Percentiles rank a stretch among this genome's conserved stretches.
These are phyloP conservation scores for Aspergillus bombycis DNA, from an alignment of 2,329 filamentous ascomycete genomes.

Conservation along the genomic window DNA sequence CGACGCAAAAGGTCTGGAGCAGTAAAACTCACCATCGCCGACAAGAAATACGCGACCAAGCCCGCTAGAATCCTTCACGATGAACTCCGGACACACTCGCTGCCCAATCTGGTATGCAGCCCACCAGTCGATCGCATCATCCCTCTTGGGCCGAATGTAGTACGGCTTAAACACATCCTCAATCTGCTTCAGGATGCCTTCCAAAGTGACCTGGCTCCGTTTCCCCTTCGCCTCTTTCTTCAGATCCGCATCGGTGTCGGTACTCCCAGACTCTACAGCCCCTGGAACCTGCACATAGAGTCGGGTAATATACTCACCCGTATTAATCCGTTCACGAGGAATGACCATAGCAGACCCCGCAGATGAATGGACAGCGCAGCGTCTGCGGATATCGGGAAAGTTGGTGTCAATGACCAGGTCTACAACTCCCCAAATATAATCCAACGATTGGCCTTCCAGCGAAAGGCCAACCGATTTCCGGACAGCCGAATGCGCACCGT, in stretches of 20 bases:
- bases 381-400: constrained; percentile 78
- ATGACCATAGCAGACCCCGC: constrained; percentile 79
- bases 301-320: constrained; percentile 71
- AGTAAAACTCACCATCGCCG: constrained; percentile 56
- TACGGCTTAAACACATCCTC: constrained; percentile 69
- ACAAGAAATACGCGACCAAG: constrained; percentile 72
- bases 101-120: constrained; percentile 77
- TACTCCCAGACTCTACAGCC: constrained; percentile 28
- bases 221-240: constrained; percentile 58
- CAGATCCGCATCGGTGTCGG: constrained; percentile 46
- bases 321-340: constrained; percentile 63
- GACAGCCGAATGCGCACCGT: constrained; percentile 69
- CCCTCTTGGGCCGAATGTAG: constrained; percentile 59
- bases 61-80: constrained; percentile 65
- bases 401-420: constrained; percentile 72
- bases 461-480: constrained; percentile 54
- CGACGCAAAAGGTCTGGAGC: background rate
- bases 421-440: constrained; percentile 75
- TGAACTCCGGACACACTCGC: constrained; percentile 50
- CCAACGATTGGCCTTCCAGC: constrained; percentile 68
- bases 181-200: constrained; percentile 65
- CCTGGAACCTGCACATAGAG: constrained; percentile 58
- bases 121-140: constrained; percentile 70
- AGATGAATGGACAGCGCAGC: constrained; percentile 74
- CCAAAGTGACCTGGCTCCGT: constrained; percentile 63